Evolutionary conservation across 306 rosid genomes (phyloP).

Genomic region (Quillaja saponaria): DNA sequence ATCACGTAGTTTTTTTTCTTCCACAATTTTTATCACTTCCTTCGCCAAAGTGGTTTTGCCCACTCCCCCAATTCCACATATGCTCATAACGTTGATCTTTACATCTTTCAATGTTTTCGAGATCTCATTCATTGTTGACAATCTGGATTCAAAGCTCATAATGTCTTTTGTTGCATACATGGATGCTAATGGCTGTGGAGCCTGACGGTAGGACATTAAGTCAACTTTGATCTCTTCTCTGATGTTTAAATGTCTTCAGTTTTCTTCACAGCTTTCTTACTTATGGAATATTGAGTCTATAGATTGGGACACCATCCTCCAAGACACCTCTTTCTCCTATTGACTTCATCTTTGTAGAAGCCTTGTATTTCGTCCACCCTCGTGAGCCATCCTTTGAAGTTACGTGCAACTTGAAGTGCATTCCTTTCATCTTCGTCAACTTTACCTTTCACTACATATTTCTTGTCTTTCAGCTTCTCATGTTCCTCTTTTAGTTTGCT

Average conservation of each 20-base stretch:
- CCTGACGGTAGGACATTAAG: no score
- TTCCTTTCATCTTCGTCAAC: background rate
- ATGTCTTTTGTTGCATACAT: no score
- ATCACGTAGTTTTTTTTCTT: background rate
- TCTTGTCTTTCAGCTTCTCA: background rate
- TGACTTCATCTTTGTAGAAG: background rate
- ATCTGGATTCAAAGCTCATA: background rate
- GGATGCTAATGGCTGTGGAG: no score
- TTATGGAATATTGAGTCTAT: slow-evolving; percentile 4
- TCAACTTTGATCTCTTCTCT: no score
- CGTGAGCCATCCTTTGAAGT: background rate
- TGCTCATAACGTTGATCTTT: background rate
- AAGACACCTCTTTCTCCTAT: background rate
- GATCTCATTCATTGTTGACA: no score
- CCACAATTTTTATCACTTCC: background rate
- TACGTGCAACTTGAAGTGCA: background rate
- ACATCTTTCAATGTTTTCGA: background rate
- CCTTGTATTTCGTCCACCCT: background rate
- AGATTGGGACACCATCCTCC: no score
- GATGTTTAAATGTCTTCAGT: no score
- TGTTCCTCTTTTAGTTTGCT: background rate
- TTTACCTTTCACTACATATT: background rate
- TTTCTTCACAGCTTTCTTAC: background rate
- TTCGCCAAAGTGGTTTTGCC: slow-evolving; percentile 1
- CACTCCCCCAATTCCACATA: slow-evolving; percentile 8